A percentile compares a stretch with the other conserved stretches of the same genome.
phyloP scores from a whole-genome alignment of 2,329 filamentous ascomycete genomes.

The Ilyonectria sp. region DNA sequence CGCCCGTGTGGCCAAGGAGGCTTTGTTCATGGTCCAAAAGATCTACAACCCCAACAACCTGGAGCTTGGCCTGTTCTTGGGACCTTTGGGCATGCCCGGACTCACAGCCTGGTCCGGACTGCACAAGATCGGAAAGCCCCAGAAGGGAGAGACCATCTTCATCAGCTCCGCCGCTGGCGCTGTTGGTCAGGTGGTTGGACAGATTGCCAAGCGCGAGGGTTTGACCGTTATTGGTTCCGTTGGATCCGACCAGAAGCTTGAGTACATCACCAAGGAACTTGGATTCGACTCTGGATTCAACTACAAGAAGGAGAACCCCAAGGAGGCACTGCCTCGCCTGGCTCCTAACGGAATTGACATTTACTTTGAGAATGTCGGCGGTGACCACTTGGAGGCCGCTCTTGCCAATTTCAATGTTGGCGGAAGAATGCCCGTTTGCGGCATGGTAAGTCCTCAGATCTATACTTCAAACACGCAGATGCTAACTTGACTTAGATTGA shows the following conservation, averaged over 20 bases:
- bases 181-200: conserved; percentile 87
- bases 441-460: conserved; percentile 64
- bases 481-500: conserved; percentile 65
- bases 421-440: conserved; percentile 77
- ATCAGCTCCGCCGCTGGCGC: conserved; percentile 85
- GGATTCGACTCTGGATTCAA: conserved; percentile 80
- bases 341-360: conserved; percentile 85
- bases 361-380: conserved; percentile 70
- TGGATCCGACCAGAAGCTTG: conserved; percentile 84
- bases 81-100: conserved; percentile 75
- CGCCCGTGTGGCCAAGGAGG: conserved; percentile 63
- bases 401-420: conserved; percentile 67
- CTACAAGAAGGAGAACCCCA: conserved; percentile 86
- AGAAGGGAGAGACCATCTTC: conserved; percentile 82
- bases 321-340: conserved; percentile 77
- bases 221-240: conserved; percentile 85
- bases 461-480: fast-evolving
- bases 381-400: conserved; percentile 65
- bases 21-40: conserved; percentile 62
- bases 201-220: conserved; percentile 86
- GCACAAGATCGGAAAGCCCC: conserved; percentile 74
- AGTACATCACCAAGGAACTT: conserved; percentile 70
- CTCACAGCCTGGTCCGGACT: conserved; percentile 81
- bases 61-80: conserved; percentile 78
- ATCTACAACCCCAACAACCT: conserved; percentile 80